These are phyloP conservation scores for Cenchrus fungigraminus DNA, from an alignment of 176 grass and related monocot genomes.

Conservation along the genomic window DNA sequence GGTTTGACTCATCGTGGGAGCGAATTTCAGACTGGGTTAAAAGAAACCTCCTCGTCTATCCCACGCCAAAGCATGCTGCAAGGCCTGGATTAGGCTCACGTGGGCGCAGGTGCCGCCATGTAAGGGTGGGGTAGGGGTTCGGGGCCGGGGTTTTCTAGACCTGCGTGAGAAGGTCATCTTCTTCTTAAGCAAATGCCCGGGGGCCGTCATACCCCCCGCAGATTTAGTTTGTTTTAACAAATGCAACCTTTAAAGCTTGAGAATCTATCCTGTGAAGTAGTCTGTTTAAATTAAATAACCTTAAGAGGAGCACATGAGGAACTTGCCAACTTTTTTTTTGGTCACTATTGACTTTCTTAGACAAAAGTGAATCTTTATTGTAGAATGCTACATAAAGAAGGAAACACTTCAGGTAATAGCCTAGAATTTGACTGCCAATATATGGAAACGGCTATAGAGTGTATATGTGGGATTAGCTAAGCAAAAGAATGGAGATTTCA, in stretches of 20 bases:
- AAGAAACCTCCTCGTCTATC: no score
- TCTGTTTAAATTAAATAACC: slow-evolving; percentile 46
- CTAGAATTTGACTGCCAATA: slow-evolving; percentile 38
- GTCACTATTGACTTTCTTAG: slow-evolving; percentile 33
- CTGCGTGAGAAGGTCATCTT: no score
- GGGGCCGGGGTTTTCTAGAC: no score
- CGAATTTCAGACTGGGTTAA: no score
- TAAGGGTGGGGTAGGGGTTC: no score
- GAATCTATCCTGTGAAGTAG: slow-evolving; percentile 53
- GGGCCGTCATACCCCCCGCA: no score
- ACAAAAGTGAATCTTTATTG: slow-evolving; percentile 47
- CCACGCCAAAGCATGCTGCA: no score
- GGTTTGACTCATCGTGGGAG: no score
- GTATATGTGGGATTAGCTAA: slow-evolving; percentile 3
- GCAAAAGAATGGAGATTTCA: slow-evolving; percentile 6
- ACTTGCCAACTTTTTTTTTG: slow-evolving; percentile 36
- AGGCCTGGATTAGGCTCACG: no score
- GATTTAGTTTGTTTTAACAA: no score
- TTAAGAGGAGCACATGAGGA: slow-evolving; percentile 40
- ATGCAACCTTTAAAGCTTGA: slow-evolving; percentile 39
- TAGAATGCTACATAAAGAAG: slow-evolving; percentile 35
- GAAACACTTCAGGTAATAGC: slow-evolving; percentile 35
- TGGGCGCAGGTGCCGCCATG: no score
- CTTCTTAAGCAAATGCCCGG: no score
- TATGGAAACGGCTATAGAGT: slow-evolving; percentile 12